A percentile compares a stretch with the other conserved stretches of the same genome.
These are phyloP conservation scores for Trypanosoma scelopori DNA, from an alignment of 208 protist genomes.

Conservation along the genomic window DNA sequence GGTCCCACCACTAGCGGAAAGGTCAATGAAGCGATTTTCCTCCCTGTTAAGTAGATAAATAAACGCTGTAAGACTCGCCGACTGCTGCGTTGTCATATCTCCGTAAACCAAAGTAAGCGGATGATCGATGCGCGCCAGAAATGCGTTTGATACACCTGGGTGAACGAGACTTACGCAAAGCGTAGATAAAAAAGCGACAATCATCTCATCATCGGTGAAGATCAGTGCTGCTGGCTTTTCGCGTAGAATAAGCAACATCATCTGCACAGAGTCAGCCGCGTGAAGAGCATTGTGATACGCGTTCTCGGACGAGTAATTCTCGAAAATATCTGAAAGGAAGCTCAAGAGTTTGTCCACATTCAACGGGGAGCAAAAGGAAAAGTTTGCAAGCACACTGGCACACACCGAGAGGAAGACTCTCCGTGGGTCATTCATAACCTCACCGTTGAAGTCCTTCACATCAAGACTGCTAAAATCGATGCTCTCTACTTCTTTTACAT, in stretches of 20 bases:
- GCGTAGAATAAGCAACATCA: conserved; percentile 78
- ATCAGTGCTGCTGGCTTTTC: conserved; percentile 66
- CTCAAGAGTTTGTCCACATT: conserved; percentile 59
- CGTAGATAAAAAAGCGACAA: conserved; percentile 73
- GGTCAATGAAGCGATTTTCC: conserved; percentile 35
- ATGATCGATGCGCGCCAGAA: conserved; percentile 68
- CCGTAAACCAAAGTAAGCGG: conserved; percentile 73
- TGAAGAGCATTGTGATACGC: conserved; percentile 82
- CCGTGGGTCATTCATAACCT: conserved; percentile 66
- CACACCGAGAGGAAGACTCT: conserved; percentile 83
- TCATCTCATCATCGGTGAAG: conserved; percentile 85
- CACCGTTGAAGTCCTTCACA: conserved; percentile 70
- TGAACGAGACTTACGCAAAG: conserved; percentile 79
- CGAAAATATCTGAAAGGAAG: conserved; percentile 62
- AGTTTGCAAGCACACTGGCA: conserved; percentile 82
- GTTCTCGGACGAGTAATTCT: conserved; percentile 58
- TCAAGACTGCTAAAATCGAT: conserved; percentile 73
- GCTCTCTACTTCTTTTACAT: conserved; percentile 75
- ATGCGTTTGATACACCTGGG: conserved; percentile 72
- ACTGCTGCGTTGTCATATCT: conserved; percentile 51
- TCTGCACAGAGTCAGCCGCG: conserved; percentile 83
- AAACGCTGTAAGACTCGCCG: conserved; percentile 41
- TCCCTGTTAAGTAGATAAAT: conserved; percentile 31
- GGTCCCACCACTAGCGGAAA: conserved; percentile 17
- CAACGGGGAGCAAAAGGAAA: conserved; percentile 66